phyloP scores from a whole-genome alignment of 202 grass and related monocot genomes.

The Setaria italica region DNA sequence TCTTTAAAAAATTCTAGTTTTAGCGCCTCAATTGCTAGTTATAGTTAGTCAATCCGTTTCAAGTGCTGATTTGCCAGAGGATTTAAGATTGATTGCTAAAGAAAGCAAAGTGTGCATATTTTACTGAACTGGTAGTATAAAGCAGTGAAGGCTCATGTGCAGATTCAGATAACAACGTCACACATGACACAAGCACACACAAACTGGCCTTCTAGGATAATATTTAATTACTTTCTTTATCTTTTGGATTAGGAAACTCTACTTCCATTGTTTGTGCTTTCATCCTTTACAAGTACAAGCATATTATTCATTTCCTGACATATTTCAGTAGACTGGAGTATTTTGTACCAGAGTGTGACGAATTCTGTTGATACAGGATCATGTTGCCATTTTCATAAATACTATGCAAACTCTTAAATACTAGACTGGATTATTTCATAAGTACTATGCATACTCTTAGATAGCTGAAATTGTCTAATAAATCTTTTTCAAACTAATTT shows the following conservation, averaged over 20 bases:
- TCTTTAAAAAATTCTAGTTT: background rate
- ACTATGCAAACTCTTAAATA: background rate
- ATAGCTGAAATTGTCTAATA: background rate
- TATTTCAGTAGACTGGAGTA: background rate
- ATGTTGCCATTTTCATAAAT: background rate
- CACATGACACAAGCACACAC: background rate
- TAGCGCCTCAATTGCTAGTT: background rate
- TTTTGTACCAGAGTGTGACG: background rate
- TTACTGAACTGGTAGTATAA: slow-evolving; percentile 17
- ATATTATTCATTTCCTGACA: background rate
- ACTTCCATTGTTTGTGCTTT: background rate
- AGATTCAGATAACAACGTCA: slow-evolving; percentile 27
- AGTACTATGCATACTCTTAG: background rate
- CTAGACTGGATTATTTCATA: background rate
- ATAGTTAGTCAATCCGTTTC: background rate
- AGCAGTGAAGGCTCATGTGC: background rate
- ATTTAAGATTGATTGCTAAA: slow-evolving; percentile 1
- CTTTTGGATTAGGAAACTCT: background rate
- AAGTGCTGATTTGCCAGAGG: background rate
- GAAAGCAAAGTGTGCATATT: slow-evolving; percentile 29
- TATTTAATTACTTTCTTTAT: background rate
- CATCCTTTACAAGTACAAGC: background rate
- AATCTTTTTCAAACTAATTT: background rate
- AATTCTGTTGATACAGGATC: background rate
- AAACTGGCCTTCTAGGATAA: background rate